Base-by-base conservation (phyloP, 2,329 filamentous ascomycete species). In the Clonostachys rosea region DNA sequence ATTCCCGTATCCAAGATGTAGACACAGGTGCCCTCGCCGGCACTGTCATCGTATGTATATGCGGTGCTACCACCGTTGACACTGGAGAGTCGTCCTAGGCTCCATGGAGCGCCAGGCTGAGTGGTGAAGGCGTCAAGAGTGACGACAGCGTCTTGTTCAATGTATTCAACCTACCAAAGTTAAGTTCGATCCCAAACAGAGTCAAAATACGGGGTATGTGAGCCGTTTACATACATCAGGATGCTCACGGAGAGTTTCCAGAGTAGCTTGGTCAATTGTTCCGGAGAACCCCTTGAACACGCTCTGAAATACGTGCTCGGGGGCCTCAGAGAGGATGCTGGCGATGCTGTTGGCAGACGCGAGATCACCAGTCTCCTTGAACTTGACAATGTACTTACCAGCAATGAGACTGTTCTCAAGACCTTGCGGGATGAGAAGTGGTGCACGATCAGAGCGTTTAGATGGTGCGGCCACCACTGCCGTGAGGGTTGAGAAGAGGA, bases 121-220 rank as follows among this genome's bases (percentile, higher is more conserved):
- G 51, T 50, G n/a, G 46, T 36, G 63, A 48, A 78, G 34, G 45
- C 40, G 7, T 35, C 41, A 11, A 40, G 35, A 16, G 17, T 56
- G 37, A 69, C 56, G 13, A 55, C 49, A 34, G 52, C 56, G 43
- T 71, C 65, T 35, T 62, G 61, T 55, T 70, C 65, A 10, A 70
- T 54, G 47, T 63, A 68, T 5, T 61, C 59, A 34, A 68, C 63
- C 52, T 55, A 14, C 8, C 10, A 3, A 30, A 10, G 3, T 30
- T 10, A 30, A 30, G 40, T 66, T 17, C 24, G n/a, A 8, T 35
- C 33, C 36, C 42, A 45, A 30, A 10, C n/a, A 14, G 33, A 13
- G 30, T 11, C 18, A 36, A 24, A 36, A 16, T 14, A 18, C 34
- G 14, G 6, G 6, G 14, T 16, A 33, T 14, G 4, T 5, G 9